These are phyloP conservation scores for Thecaphora thlaspeos DNA, from an alignment of 1,284 basidiomycete genomes.

Conservation along the genomic window DNA sequence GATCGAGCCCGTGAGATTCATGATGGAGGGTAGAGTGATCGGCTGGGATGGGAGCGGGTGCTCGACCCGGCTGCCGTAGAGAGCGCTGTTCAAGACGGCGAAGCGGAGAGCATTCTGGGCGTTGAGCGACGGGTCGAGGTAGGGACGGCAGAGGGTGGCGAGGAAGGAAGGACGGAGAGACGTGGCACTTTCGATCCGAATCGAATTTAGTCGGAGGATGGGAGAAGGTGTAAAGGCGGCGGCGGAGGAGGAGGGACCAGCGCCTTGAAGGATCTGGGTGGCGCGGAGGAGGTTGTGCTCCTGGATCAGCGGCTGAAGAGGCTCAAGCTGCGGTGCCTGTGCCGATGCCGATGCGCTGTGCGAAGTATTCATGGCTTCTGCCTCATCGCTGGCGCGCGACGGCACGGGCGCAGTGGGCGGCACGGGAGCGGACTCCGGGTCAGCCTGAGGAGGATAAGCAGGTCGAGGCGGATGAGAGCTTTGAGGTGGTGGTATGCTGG, in stretches of 20 bases:
- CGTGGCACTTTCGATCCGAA: slow-evolving; percentile 73
- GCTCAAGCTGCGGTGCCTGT: neutral
- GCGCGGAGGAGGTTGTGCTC: slow-evolving; percentile 43
- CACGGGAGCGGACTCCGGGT: slow-evolving; percentile 1
- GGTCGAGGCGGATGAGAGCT: too few species aligned
- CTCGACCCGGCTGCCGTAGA: slow-evolving; percentile 53
- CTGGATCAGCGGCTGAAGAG: slow-evolving; percentile 3
- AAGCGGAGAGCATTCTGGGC: slow-evolving; percentile 38
- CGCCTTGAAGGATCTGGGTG: slow-evolving; percentile 26
- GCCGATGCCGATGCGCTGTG: neutral
- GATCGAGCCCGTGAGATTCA: slow-evolving; percentile 69
- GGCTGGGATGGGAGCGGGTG: slow-evolving; percentile 42
- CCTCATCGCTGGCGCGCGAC: neutral
- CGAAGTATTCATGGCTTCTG: neutral
- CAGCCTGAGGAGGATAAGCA: neutral
- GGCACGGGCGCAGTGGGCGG: too few species aligned
- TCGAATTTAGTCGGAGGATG: slow-evolving; percentile 64
- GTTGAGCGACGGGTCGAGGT: slow-evolving; percentile 58
- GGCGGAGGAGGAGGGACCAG: slow-evolving; percentile 3
- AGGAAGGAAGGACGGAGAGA: slow-evolving; percentile 77
- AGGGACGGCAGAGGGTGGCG: slow-evolving; percentile 71
- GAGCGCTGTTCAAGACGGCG: slow-evolving; percentile 21
- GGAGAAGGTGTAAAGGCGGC: slow-evolving; percentile 28
- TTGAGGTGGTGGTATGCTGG: too few species aligned
- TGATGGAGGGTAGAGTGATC: slow-evolving; percentile 57